Conservation (phyloP, 805 yeast species). For the Metschnikowia bowlesiae region DNA sequence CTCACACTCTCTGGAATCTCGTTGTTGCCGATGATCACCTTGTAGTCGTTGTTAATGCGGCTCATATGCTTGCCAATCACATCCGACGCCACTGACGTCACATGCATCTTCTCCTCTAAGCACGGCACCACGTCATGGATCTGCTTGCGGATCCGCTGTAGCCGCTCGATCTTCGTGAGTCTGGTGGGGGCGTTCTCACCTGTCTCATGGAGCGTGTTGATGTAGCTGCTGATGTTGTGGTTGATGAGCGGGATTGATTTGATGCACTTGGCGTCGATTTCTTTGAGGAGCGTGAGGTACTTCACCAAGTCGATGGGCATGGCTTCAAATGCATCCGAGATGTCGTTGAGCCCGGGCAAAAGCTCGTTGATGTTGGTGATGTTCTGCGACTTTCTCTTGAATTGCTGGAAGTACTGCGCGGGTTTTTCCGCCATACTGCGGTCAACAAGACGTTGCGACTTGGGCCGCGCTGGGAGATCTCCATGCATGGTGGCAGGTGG, state of each 20-base stretch:
- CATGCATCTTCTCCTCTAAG: conserved; percentile 95
- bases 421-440: conserved; percentile 19
- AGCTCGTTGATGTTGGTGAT: conserved; percentile 34
- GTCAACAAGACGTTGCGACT: conserved; percentile 29
- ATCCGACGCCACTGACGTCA: conserved; percentile 86
- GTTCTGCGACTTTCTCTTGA: conserved; percentile 30
- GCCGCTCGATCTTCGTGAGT: conserved; percentile 25
- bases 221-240: conserved; percentile 48
- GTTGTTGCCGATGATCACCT: conserved; percentile 58
- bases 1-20: conserved; percentile 82
- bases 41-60: conserved; percentile 77
- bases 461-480: conserved; percentile 30
- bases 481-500: conserved; percentile 10
- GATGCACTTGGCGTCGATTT: conserved; percentile 91
- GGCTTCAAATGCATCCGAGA: conserved; percentile 87
- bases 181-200: conserved; percentile 7
- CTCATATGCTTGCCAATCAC: conserved; percentile 61
- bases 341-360: conserved; percentile 83
- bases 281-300: conserved; percentile 82
- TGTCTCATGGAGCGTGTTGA: conserved; percentile 20
- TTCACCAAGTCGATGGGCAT: conserved; percentile 78
- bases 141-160: conserved; percentile 40
- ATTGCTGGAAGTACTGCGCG: conserved; percentile 29
- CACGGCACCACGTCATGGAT: conserved; percentile 80
- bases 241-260: conserved; percentile 66